Base-by-base conservation (phyloP, 2,329 filamentous ascomycete genomes). In the Geosmithia morbida region DNA sequence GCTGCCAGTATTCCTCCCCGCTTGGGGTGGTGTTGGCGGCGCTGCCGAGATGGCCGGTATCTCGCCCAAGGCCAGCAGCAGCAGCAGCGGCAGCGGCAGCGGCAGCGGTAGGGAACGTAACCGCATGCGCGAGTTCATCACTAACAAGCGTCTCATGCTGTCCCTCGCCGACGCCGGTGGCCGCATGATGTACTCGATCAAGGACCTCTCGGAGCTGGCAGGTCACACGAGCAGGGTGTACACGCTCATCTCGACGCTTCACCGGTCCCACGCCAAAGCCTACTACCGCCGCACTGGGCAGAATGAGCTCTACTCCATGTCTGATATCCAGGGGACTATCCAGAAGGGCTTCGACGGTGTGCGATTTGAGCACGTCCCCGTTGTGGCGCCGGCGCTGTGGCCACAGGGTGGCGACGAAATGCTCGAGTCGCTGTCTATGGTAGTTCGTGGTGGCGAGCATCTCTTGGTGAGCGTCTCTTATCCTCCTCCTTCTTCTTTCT, bases 181-280 rank as follows among this genome's bases (percentile, higher is more conserved):
- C 22, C 79, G 92, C 44, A 96, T 98, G 87, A 98, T 98, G 92
- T 98, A 98, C 70, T 92, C 86, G 51, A 94, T 98, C 71, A 98
- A 98, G 66, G 94, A 98, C 59, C 77, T 98, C 37, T 89, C 89
- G 1, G 92, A 98, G 61, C 72, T 98, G 33, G 92, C 92, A 5
- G 92, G 92, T 19, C 94, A 97, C 67, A 98, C 92, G 1, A 95
- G 87, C 49, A 81, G 92, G 43, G 89, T 98, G 13, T 98, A 96
- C 67, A 94, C 88, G 11, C 74, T 98, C 41, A 94, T 98, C 58
- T 90, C 88, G 43, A 95, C 92, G 0, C 75, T 98, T 22, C 92
- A 98, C 59, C 81, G 92, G 30, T 89, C 94, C 1, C 89, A 98
- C 58, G 88, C 92, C 45, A 78, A 88, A 57, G 85, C 89, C 2